These are phyloP conservation scores for Musa acuminata DNA, from an alignment of 176 grass and related monocot species.

Conservation along the genomic window DNA sequence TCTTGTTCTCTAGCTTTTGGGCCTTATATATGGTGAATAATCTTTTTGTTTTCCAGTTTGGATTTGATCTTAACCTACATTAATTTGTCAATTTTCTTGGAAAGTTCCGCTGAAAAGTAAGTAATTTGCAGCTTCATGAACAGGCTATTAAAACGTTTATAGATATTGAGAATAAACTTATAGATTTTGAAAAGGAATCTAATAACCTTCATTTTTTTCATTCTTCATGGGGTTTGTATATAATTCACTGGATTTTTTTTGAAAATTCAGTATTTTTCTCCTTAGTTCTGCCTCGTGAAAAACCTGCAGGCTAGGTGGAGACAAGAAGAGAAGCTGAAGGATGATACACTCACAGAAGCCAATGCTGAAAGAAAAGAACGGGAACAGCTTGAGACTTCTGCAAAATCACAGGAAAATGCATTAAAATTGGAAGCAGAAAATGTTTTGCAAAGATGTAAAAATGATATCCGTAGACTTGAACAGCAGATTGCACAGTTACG, in stretches of 20 bases:
- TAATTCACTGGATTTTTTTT: too few relatives aligned
- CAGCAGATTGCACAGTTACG: slow-evolving; percentile 16
- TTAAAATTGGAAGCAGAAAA: slow-evolving; percentile 34
- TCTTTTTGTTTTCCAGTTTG: too few relatives aligned
- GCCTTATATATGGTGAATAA: too few relatives aligned
- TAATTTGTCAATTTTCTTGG: neutral
- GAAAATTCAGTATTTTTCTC: neutral
- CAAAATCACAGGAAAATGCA: slow-evolving; percentile 26
- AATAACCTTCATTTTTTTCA: too few relatives aligned
- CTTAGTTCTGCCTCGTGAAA: neutral
- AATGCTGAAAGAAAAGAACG: slow-evolving; percentile 30
- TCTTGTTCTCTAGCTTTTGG: too few relatives aligned
- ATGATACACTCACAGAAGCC: slow-evolving; percentile 21
- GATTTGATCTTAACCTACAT: too few relatives aligned
- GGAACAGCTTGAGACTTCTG: slow-evolving; percentile 22
- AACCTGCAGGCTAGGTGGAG: slow-evolving; percentile 28
- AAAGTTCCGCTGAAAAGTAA: neutral
- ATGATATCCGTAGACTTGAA: slow-evolving; percentile 27
- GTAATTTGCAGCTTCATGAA: neutral
- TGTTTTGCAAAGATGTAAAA: slow-evolving; percentile 27
- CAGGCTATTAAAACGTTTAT: too few relatives aligned
- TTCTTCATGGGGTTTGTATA: too few relatives aligned
- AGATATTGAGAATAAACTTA: too few relatives aligned
- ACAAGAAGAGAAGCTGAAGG: slow-evolving; percentile 31
- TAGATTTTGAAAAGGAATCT: too few relatives aligned